Percentiles rank a stretch among this genome's conserved stretches.
Evolutionary conservation across 257 asterid genomes (phyloP).

Genomic region (Solanum medicagineum): DNA sequence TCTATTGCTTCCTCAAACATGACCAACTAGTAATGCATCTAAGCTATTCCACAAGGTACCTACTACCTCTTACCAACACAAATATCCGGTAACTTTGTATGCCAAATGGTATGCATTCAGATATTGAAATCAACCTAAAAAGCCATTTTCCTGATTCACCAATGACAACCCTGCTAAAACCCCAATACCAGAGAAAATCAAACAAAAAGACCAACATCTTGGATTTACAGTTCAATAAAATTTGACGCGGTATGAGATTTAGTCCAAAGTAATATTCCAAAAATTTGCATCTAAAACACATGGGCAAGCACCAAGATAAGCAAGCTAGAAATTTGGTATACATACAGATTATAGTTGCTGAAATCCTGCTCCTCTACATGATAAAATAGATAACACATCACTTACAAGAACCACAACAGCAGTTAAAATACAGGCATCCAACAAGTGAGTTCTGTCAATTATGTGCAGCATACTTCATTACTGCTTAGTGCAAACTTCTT

Average conservation of each 20-base stretch:
- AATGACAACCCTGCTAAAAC: neutral
- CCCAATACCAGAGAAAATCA: neutral
- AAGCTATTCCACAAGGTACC: neutral
- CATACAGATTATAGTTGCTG: neutral
- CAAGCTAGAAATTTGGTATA: neutral
- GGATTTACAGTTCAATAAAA: neutral
- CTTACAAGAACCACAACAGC: neutral
- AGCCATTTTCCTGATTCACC: neutral
- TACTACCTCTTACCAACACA: neutral
- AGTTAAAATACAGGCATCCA: neutral
- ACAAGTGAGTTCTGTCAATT: neutral
- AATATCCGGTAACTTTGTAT: neutral
- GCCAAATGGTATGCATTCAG: neutral
- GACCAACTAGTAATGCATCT: neutral
- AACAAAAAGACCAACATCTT: neutral
- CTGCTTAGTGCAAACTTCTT: neutral
- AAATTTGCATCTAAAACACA: neutral
- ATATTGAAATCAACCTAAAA: neutral
- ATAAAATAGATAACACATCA: neutral
- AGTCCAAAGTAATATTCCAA: neutral
- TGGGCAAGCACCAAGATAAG: neutral
- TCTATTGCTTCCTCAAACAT: neutral
- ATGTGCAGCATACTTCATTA: neutral
- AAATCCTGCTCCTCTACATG: neutral
- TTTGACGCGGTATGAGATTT: neutral